A percentile compares a stretch with the other conserved stretches of the same genome.
These are phyloP conservation scores for Starmerella powellii DNA, from an alignment of 805 yeast genomes.

Conservation along the genomic window DNA sequence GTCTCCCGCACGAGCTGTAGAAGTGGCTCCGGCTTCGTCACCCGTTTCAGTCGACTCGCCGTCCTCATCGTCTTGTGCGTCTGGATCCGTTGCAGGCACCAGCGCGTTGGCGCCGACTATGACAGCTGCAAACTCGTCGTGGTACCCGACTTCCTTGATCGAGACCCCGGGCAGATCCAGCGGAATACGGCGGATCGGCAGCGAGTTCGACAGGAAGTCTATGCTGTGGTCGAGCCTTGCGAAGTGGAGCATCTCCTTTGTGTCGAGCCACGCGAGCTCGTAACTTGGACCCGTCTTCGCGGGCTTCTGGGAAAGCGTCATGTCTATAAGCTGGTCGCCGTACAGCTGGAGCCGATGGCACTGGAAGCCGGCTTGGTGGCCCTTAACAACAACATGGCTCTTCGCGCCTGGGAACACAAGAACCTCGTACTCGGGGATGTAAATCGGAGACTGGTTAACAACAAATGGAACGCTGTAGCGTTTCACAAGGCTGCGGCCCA, in stretches of 20 bases:
- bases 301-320: not conserved
- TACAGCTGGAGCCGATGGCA: slow-evolving; percentile 10
- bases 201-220: slow-evolving; percentile 2
- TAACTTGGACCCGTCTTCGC: slow-evolving; percentile 8
- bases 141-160: slow-evolving; percentile 1
- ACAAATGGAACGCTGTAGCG: slow-evolving; percentile 15
- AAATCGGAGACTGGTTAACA: slow-evolving; percentile 16
- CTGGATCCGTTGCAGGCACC: not conserved
- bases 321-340: slow-evolving; percentile 6
- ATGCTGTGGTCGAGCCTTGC: not conserved
- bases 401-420: slow-evolving; percentile 14
- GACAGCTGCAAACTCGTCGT: slow-evolving; percentile 7
- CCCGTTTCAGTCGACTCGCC: not conserved
- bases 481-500: slow-evolving; percentile 9
- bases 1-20: not conserved
- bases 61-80: not conserved
- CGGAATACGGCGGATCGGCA: slow-evolving; percentile 6
- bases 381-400: slow-evolving; percentile 12
- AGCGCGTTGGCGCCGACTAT: slow-evolving; percentile 8
- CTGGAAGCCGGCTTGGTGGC: slow-evolving; percentile 2
- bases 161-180: not conserved
- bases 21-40: not conserved
- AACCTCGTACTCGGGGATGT: slow-evolving; percentile 1
- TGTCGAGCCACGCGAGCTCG: slow-evolving; percentile 13
- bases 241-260: slow-evolving; percentile 5